phyloP scores from a whole-genome alignment of 768 basidiomycete species.

The Cystofilobasidium capitatum region DNA sequence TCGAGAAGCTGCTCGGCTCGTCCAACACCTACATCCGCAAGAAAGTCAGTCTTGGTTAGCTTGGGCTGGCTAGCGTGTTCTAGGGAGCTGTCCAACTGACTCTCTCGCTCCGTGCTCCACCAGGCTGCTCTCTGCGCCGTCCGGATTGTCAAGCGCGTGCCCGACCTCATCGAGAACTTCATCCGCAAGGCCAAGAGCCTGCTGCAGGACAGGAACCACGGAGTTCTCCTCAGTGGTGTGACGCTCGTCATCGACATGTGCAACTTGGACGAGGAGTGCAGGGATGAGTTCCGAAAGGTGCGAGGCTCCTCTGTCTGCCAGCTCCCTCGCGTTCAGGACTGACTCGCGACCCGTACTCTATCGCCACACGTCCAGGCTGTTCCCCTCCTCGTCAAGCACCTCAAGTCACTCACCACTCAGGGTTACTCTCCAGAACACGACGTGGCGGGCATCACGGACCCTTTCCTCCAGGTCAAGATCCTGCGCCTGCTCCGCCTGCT shows the following conservation, averaged over 20 bases:
- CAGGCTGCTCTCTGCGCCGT: slow-evolving; percentile 93
- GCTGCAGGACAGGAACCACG: slow-evolving; percentile 90
- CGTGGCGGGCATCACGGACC: slow-evolving; percentile 90
- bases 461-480: slow-evolving; percentile 57
- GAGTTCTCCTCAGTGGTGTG: slow-evolving; percentile 84
- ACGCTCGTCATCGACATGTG: slow-evolving; percentile 95
- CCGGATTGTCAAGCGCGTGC: slow-evolving; percentile 87
- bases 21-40: slow-evolving; percentile 98
- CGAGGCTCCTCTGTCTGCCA: slow-evolving; percentile 29
- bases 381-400: slow-evolving; percentile 81
- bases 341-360: neutral
- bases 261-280: slow-evolving; percentile 57
- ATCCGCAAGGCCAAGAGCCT: slow-evolving; percentile 76
- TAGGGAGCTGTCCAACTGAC: neutral
- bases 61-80: neutral
- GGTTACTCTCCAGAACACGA: slow-evolving; percentile 98
- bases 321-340: neutral
- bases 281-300: slow-evolving; percentile 85
- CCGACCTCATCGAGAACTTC: slow-evolving; percentile 90
- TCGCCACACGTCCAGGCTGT: slow-evolving; percentile 53
- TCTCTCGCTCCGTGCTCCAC: neutral
- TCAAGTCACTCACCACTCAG: slow-evolving; percentile 88
- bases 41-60: slow-evolving; percentile 53
- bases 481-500: slow-evolving; percentile 79
- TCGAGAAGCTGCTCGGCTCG: slow-evolving; percentile 91